A percentile compares a stretch with the other conserved stretches of the same genome.
phyloP scores from a whole-genome alignment of 768 basidiomycete species.

The Termitomyces sp. region DNA sequence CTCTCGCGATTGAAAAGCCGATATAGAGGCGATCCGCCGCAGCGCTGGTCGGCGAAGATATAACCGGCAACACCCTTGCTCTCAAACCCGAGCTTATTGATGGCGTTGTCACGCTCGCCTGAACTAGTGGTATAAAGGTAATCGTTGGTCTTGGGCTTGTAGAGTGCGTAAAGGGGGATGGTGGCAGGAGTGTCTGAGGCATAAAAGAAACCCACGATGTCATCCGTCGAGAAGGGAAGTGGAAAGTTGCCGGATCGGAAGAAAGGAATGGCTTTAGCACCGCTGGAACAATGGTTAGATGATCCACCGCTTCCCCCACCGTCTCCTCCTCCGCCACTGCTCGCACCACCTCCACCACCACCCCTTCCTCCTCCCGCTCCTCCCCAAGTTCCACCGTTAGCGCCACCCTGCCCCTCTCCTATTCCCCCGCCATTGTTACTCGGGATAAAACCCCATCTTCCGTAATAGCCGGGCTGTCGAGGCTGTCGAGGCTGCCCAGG shows the following conservation, averaged over 20 bases:
- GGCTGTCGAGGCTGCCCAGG: constrained; percentile 10
- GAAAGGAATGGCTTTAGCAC: neutral
- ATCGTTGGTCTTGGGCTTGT: constrained; percentile 7
- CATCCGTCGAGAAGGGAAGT: neutral
- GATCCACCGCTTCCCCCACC: neutral
- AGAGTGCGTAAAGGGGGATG: constrained; percentile 2
- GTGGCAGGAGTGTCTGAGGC: neutral
- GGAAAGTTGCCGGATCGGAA: constrained; percentile 1
- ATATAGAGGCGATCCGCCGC: constrained; percentile 9
- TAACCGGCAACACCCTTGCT: constrained; percentile 2
- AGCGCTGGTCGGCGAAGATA: constrained; percentile 3
- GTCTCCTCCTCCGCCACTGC: neutral
- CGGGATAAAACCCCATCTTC: neutral
- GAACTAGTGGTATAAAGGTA: constrained; percentile 8
- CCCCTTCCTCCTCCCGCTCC: constrained; percentile 1
- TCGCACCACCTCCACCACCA: neutral
- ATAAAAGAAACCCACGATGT: constrained; percentile 5
- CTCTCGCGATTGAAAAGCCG: constrained; percentile 7
- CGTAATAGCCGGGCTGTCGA: constrained; percentile 5
- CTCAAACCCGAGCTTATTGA: constrained; percentile 3
- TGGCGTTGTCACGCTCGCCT: constrained; percentile 4
- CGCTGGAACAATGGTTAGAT: constrained; percentile 1
- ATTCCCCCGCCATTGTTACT: constrained; percentile 5
- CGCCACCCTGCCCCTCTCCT: neutral
- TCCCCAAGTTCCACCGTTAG: constrained; percentile 1